These are phyloP conservation scores for Neofusicoccum sp. DNA, from an alignment of 2,329 filamentous ascomycete genomes.

Conservation along the genomic window DNA sequence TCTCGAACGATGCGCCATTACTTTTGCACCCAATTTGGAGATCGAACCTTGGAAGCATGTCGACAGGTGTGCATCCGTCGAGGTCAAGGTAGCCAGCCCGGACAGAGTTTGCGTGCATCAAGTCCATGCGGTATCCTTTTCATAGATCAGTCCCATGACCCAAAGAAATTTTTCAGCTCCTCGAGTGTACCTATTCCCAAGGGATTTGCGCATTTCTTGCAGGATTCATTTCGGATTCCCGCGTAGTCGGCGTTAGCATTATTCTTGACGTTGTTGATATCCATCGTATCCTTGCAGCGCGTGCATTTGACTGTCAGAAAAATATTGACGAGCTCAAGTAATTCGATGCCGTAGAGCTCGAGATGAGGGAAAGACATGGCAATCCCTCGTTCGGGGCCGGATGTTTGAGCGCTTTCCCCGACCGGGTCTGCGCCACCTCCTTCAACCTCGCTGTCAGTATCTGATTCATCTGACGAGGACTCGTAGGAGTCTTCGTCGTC, in stretches of 20 bases:
- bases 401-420: slow-evolving; percentile 28
- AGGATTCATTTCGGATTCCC: slow-evolving; percentile 47
- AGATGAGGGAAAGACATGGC: slow-evolving; percentile 75
- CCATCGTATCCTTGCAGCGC: slow-evolving; percentile 71
- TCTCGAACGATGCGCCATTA: neutral
- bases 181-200: slow-evolving; percentile 43
- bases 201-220: slow-evolving; percentile 55
- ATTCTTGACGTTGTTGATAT: slow-evolving; percentile 65
- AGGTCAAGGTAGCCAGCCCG: slow-evolving; percentile 77
- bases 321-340: slow-evolving; percentile 67
- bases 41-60: slow-evolving; percentile 68
- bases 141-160: slow-evolving; percentile 11
- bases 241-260: slow-evolving; percentile 43
- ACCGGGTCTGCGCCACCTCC: slow-evolving; percentile 30
- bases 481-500: slow-evolving; percentile 40
- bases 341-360: slow-evolving; percentile 73
- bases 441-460: slow-evolving; percentile 47
- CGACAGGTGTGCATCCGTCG: slow-evolving; percentile 69
- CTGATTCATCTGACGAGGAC: slow-evolving; percentile 42
- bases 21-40: neutral
- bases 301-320: slow-evolving; percentile 74
- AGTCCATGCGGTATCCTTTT: slow-evolving; percentile 54
- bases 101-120: slow-evolving; percentile 71
- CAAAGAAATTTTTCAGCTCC: neutral
- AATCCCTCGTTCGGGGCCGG: slow-evolving; percentile 64